Evolutionary conservation across 1,139 yeast species (phyloP).

Genomic region (Hemisphaericaspora xylofermentans): DNA sequence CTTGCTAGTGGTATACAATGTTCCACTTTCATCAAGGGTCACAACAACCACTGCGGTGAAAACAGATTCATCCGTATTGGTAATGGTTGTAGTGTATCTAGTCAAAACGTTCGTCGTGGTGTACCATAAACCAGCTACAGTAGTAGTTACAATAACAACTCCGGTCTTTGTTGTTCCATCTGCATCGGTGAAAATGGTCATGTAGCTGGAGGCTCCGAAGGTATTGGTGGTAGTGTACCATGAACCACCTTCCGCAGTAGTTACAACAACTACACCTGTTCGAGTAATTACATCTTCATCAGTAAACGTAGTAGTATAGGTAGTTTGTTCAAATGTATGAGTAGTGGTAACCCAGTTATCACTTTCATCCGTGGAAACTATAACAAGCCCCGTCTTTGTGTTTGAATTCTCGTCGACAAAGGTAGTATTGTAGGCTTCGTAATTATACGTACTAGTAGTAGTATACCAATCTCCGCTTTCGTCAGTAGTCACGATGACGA

Average conservation of each 20-base stretch:
- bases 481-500: not conserved
- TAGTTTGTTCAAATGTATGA: not conserved
- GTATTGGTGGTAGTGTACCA: not conserved
- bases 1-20: too few relatives aligned
- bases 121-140: not conserved
- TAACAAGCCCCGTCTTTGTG: constrained; percentile 10
- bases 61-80: too few relatives aligned
- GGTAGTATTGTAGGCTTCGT: constrained; percentile 6
- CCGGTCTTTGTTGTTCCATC: not conserved
- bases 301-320: constrained; percentile 1
- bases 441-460: not conserved
- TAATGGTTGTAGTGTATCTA: not conserved
- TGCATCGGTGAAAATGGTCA: not conserved
- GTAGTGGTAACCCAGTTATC: constrained; percentile 4
- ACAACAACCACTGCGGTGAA: too few relatives aligned
- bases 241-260: not conserved
- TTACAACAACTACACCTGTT: not conserved
- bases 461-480: not conserved
- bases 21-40: too few relatives aligned
- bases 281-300: not conserved
- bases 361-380: constrained; percentile 8
- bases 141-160: not conserved
- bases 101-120: not conserved
- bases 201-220: not conserved
- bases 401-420: constrained; percentile 10